phyloP scores from a whole-genome alignment of 192 early-diverging fungal genomes.

The Geranomyces michiganensis region DNA sequence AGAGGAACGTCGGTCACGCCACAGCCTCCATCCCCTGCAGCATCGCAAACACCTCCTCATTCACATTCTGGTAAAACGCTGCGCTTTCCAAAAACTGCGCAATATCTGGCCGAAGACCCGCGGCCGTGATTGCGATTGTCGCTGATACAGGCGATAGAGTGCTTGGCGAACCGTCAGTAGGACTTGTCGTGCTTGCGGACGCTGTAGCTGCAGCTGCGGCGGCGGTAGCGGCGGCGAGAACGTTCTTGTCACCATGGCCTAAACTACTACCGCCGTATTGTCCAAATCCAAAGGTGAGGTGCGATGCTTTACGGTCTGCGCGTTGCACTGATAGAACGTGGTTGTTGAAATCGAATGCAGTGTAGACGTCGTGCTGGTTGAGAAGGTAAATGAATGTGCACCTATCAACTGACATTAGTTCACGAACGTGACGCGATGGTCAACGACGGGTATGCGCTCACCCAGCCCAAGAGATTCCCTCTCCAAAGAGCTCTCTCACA shows the following conservation, averaged over 20 bases:
- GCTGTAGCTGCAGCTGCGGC: background rate
- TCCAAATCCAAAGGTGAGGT: constrained; percentile 30
- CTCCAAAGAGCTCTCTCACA: constrained; percentile 53
- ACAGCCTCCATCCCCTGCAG: constrained; percentile 25
- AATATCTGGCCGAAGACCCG: constrained; percentile 26
- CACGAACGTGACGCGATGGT: background rate
- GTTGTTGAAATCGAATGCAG: constrained; percentile 45
- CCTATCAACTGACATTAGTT: constrained; percentile 14
- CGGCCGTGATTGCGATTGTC: constrained; percentile 6
- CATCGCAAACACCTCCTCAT: constrained; percentile 29
- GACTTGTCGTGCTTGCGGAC: background rate
- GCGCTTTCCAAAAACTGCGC: constrained; percentile 35
- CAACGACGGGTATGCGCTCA: constrained; percentile 21
- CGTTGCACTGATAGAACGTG: constrained; percentile 35
- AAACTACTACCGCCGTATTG: constrained; percentile 15
- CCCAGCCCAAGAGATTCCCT: constrained; percentile 48
- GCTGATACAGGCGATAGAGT: background rate
- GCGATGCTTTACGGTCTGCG: constrained; percentile 28
- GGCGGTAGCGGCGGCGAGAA: background rate
- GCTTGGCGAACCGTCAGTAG: background rate
- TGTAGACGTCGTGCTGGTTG: constrained; percentile 38
- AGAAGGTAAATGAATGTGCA: constrained; percentile 43
- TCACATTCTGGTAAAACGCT: constrained; percentile 32
- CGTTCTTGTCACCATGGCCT: constrained; percentile 4
- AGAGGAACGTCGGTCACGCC: background rate